Base-by-base conservation (phyloP, 2,329 filamentous ascomycete species). In the Fusarium sp. region DNA sequence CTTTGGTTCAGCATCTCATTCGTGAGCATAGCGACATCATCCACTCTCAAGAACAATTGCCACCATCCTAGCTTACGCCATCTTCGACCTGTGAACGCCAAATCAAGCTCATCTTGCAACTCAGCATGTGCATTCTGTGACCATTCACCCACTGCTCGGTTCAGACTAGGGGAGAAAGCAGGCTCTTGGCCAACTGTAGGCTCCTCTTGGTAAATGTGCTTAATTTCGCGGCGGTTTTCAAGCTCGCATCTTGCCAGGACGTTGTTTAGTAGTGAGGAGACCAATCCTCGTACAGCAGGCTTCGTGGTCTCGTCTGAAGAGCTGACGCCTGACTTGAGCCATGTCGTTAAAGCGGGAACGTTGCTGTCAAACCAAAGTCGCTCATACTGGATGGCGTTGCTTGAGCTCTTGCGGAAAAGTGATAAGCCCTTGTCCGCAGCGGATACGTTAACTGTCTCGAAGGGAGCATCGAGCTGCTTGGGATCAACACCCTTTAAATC, bases 1-100 rank as follows among this genome's bases (percentile, higher is more conserved):
- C 88, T 86, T 69, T 90, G 90, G 64, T 88, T 87, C 5, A 98
- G 83, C 65, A 98, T 91, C 72, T 96, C 92, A 2, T 90, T 88
- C 4, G 92, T 90, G 57, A 97, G 90, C 86, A 95, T 92, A 4
- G 90, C 89, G 13, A 98, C 93, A 75, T 98, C 95, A 77, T 98
- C 95, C 25, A 96, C 94, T 22, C 94, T 90, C 94, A 94, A 97
- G 77, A 97, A 94, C 0, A 98, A 86, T 78, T 97, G 97, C 92
- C 94, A 98, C 94, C 95, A 98, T 18, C 90, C 87, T 6, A 97
- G 84, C 68, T 92, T 91, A 27, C 89, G 87, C 95, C 95, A 98
- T 41, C 90, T 85, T 20, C 83, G 85, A n/a, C 92, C 90, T 0
- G 87, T 84, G 73, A 98, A 95, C 0, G 93, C 94, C 46, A 88